Evolutionary conservation across 495 filamentous ascomycete genomes (phyloP).

Genomic region (Penicillium fimorum): DNA sequence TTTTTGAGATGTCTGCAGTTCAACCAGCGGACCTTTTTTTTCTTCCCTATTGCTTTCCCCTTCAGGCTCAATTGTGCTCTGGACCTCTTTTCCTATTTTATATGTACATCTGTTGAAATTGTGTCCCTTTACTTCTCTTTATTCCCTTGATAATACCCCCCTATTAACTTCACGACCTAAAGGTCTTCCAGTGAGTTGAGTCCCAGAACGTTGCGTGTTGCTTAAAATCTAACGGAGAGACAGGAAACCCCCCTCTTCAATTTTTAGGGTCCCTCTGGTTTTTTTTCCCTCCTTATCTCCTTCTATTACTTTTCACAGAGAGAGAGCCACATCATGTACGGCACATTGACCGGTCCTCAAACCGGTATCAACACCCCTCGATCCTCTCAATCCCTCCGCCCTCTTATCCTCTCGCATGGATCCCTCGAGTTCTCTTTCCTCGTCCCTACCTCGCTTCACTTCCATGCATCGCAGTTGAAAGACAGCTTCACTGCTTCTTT

Average conservation of each 20-base stretch:
- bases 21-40: slow-evolving; percentile 33
- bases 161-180: background rate
- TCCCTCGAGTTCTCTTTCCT: slow-evolving; percentile 94
- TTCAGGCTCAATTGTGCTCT: slow-evolving; percentile 11
- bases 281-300: background rate
- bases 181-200: slow-evolving; percentile 5
- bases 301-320: slow-evolving; percentile 8
- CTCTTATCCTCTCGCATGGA: slow-evolving; percentile 85
- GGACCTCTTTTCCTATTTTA: slow-evolving; percentile 6
- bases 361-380: slow-evolving; percentile 95
- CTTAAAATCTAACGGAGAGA: background rate
- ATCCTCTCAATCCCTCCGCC: slow-evolving; percentile 86
- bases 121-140: slow-evolving; percentile 7
- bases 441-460: slow-evolving; percentile 90
- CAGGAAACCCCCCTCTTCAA: slow-evolving; percentile 1
- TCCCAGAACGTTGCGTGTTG: background rate
- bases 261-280: slow-evolving; percentile 6
- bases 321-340: slow-evolving; percentile 68
- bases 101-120: slow-evolving; percentile 14
- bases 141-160: slow-evolving; percentile 11
- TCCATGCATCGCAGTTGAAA: slow-evolving; percentile 89
- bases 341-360: slow-evolving; percentile 74
- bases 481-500: slow-evolving; percentile 80
- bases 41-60: slow-evolving; percentile 20
- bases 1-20: slow-evolving; percentile 20